Conservation (phyloP, 192 early-diverging fungal genomes). For the Ambispora gerdemannii region DNA sequence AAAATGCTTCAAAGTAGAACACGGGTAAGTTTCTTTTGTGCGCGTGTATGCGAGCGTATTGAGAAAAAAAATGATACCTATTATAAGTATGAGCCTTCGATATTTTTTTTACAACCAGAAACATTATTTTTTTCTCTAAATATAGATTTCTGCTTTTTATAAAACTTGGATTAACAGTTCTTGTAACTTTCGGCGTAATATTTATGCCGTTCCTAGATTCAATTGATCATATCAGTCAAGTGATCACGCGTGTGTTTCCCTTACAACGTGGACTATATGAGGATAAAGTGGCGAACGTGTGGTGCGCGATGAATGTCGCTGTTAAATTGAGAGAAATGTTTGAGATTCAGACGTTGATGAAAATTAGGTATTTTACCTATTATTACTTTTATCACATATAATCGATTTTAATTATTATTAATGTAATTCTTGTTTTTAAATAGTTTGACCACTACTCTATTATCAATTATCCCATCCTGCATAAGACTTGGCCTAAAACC, state of each 20-base stretch:
- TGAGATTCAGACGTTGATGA: constrained; percentile 54
- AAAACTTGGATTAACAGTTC: constrained; percentile 70
- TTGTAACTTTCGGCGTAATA: constrained; percentile 63
- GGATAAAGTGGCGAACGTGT: constrained; percentile 98
- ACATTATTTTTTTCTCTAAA: constrained; percentile 12
- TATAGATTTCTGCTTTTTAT: constrained; percentile 54
- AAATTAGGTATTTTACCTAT: constrained; percentile 57
- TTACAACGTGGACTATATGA: constrained; percentile 92
- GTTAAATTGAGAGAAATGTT: constrained; percentile 79
- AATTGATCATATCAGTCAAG: constrained; percentile 64
- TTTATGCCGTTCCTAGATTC: constrained; percentile 70
- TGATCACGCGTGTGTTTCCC: constrained; percentile 84
- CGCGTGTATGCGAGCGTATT: no score
- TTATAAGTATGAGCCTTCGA: background rate
- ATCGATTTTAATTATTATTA: background rate
- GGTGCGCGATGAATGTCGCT: constrained; percentile 87
- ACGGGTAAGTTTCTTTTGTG: no score
- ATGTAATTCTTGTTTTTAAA: constrained; percentile 4
- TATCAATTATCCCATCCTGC: constrained; percentile 68
- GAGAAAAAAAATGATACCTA: no score
- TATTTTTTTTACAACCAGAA: background rate
- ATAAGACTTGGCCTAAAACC: constrained; percentile 62
- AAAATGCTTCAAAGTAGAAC: constrained; percentile 60
- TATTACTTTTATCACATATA: background rate
- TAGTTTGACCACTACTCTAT: constrained; percentile 64